These are phyloP conservation scores for Saccharomyces hybrid DNA, from an alignment of 1,139 yeast species.

Conservation along the genomic window DNA sequence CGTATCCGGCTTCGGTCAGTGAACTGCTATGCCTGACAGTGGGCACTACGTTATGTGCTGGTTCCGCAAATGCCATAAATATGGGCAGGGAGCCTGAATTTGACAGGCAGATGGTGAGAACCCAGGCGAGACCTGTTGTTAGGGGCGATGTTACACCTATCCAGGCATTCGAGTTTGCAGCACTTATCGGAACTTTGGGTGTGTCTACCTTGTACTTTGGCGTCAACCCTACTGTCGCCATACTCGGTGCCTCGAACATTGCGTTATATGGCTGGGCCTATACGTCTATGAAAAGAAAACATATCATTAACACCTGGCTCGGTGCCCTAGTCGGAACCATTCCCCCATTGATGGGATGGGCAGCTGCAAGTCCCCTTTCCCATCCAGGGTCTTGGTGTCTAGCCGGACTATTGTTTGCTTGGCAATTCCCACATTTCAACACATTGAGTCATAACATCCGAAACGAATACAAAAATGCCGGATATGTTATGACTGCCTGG, in stretches of 20 bases:
- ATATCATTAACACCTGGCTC: slow-evolving; percentile 92
- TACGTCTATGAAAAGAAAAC: slow-evolving; percentile 79
- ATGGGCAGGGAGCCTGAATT: slow-evolving; percentile 94
- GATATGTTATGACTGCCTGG: slow-evolving; percentile 94
- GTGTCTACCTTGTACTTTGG: slow-evolving; percentile 62
- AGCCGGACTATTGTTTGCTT: slow-evolving; percentile 83
- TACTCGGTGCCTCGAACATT: slow-evolving; percentile 69
- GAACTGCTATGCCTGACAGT: slow-evolving; percentile 64
- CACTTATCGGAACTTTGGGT: slow-evolving; percentile 63
- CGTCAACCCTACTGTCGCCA: slow-evolving; percentile 78
- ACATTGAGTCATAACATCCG: slow-evolving; percentile 83
- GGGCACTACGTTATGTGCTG: slow-evolving; percentile 85
- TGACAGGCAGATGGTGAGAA: slow-evolving; percentile 82
- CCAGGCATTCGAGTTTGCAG: slow-evolving; percentile 79
- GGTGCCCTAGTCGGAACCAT: slow-evolving; percentile 98
- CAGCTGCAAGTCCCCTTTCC: slow-evolving; percentile 72
- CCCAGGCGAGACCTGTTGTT: slow-evolving; percentile 85
- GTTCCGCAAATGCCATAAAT: slow-evolving; percentile 92
- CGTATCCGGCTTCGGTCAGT: slow-evolving; percentile 61
- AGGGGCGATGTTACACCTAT: slow-evolving; percentile 66
- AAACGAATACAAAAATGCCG: slow-evolving; percentile 82
- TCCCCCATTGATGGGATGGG: slow-evolving; percentile 99
- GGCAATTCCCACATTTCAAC: slow-evolving; percentile 99
- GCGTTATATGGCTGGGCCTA: slow-evolving; percentile 80
- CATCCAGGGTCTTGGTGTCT: slow-evolving; percentile 95